Evolutionary conservation across 2,329 filamentous ascomycete species (phyloP).

Genomic region (Apiospora marii): DNA sequence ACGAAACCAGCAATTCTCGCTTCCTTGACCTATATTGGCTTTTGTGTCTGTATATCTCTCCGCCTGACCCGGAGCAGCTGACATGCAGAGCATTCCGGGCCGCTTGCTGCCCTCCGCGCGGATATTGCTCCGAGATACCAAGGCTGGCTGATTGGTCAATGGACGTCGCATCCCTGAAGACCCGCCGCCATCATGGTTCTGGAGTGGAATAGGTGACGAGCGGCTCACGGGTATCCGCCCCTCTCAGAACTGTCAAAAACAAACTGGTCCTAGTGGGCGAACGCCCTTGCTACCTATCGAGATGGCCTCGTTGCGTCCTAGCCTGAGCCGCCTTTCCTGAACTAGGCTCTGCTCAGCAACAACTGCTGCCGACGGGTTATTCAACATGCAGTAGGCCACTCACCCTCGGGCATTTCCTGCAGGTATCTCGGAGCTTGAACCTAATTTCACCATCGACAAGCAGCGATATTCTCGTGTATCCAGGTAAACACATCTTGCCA

Average conservation of each 20-base stretch:
- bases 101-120: not conserved
- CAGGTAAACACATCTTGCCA: slow-evolving; percentile 1
- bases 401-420: slow-evolving; percentile 1
- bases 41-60: not conserved
- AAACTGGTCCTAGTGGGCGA: not conserved
- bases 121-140: not conserved
- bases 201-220: slow-evolving; percentile 6
- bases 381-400: not conserved
- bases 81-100: not conserved
- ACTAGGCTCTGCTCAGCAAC: not conserved
- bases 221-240: not conserved
- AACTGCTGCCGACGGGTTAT: not conserved
- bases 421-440: slow-evolving; percentile 5
- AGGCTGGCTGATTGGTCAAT: not conserved
- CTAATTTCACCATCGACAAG: not conserved
- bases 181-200: not conserved
- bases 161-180: not conserved
- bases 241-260: slow-evolving; percentile 1
- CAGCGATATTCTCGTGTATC: not conserved
- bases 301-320: not conserved
- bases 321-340: not conserved
- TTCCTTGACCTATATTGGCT: not conserved
- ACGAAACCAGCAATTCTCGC: not conserved
- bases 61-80: not conserved
- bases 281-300: not conserved